Percentiles rank a stretch among this genome's conserved stretches.
Evolutionary conservation across 495 filamentous ascomycete genomes (phyloP).

Genomic region (Talaromyces wortmannii): DNA sequence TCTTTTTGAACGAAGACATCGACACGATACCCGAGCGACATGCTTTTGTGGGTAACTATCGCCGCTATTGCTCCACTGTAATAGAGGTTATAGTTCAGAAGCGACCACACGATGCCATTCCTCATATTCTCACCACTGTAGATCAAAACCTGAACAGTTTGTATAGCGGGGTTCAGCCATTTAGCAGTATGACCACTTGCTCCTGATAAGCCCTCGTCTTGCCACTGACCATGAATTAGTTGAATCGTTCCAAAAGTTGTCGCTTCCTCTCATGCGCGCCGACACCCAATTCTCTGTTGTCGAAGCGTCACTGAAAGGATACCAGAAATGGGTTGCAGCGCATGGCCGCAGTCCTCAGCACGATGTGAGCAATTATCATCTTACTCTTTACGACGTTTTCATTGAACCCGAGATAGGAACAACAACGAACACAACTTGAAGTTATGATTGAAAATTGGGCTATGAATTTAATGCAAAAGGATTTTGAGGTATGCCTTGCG

Average conservation of each 20-base stretch:
- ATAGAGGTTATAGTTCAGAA: constrained; percentile 78
- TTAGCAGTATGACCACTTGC: constrained; percentile 49
- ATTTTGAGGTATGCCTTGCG: constrained; percentile 54
- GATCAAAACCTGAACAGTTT: constrained; percentile 67
- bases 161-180: constrained; percentile 62
- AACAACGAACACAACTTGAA: constrained; percentile 55
- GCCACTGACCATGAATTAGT: constrained; percentile 28
- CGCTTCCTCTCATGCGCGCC: constrained; percentile 65
- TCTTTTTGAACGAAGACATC: constrained; percentile 85
- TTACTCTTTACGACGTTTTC: background rate
- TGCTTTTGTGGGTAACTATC: constrained; percentile 95
- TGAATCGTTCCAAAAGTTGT: constrained; percentile 72
- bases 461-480: constrained; percentile 60
- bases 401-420: constrained; percentile 35
- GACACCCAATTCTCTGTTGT: constrained; percentile 89
- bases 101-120: constrained; percentile 75
- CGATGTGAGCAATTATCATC: constrained; percentile 32
- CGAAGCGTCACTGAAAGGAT: constrained; percentile 87
- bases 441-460: constrained; percentile 76
- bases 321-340: constrained; percentile 65
- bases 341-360: constrained; percentile 47
- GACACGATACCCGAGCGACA: constrained; percentile 93
- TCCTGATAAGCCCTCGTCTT: background rate
- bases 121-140: constrained; percentile 73
- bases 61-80: constrained; percentile 77